These are phyloP conservation scores for Neocallimastix lanati DNA, from an alignment of 192 early-diverging fungal genomes.

Conservation along the genomic window DNA sequence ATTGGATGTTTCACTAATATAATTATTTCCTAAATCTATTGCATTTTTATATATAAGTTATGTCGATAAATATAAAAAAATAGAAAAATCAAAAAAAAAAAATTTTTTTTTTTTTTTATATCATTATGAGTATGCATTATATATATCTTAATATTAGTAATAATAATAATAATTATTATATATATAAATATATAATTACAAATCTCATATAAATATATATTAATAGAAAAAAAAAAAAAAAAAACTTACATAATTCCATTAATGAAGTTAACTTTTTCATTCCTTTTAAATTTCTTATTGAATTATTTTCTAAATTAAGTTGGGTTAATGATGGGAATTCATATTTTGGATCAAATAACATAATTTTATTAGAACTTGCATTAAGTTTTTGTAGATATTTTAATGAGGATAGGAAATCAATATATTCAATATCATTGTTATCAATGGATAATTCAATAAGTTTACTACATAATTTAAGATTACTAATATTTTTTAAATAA, in stretches of 20 bases:
- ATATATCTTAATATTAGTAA: background rate
- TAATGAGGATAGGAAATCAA: conserved; percentile 21
- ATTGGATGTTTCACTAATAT: conserved; percentile 22
- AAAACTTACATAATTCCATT: conserved; percentile 38
- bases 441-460: conserved; percentile 32
- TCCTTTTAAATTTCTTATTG: conserved; percentile 15
- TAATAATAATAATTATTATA: conserved; percentile 1
- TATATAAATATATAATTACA: no score
- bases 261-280: conserved; percentile 23
- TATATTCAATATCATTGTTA: conserved; percentile 28
- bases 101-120: conserved; percentile 3
- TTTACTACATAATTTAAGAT: conserved; percentile 11
- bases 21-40: conserved; percentile 40
- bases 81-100: no score
- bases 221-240: no score
- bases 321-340: conserved; percentile 24
- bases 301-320: conserved; percentile 33
- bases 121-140: no score
- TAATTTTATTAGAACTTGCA: conserved; percentile 27
- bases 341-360: conserved; percentile 11
- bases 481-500: conserved; percentile 19
- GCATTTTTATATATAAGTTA: no score
- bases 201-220: no score
- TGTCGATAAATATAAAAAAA: no score
- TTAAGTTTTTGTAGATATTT: conserved; percentile 23